Evolutionary conservation across 345 rosid species (phyloP).

Genomic region (Populus alba): DNA sequence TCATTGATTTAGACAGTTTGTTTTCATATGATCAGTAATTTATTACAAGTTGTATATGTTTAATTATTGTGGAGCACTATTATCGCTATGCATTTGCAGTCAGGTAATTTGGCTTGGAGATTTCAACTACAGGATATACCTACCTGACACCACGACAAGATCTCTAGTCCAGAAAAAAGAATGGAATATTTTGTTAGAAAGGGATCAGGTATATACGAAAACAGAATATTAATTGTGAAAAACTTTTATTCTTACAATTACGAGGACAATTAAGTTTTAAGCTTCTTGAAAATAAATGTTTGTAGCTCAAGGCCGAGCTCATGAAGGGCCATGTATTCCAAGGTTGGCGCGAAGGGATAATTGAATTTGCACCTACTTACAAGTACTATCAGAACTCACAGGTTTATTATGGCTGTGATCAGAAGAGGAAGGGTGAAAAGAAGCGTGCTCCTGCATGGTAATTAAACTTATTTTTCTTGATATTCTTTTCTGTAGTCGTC

Average conservation of each 20-base stretch:
- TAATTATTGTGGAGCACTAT: not conserved
- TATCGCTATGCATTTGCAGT: conserved; percentile 33
- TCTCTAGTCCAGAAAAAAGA: conserved; percentile 56
- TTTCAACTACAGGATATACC: conserved; percentile 83
- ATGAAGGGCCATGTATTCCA: conserved; percentile 67
- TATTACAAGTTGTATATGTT: not conserved
- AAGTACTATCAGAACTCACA: conserved; percentile 72
- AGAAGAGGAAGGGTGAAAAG: conserved; percentile 55
- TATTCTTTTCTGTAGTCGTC: not conserved
- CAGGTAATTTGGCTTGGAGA: conserved; percentile 95
- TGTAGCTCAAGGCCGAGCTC: conserved; percentile 72
- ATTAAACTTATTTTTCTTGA: not conserved
- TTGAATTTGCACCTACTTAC: conserved; percentile 87
- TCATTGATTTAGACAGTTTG: not conserved
- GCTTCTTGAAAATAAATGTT: not conserved
- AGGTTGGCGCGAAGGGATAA: conserved; percentile 93
- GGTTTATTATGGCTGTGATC: conserved; percentile 54
- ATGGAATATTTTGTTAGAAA: conserved; percentile 81
- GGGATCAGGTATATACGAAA: conserved; percentile 62
- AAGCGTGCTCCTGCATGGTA: conserved; percentile 94
- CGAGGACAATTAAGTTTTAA: not conserved
- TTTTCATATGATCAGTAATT: not conserved
- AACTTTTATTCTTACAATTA: not conserved
- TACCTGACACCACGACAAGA: conserved; percentile 35
- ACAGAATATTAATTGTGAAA: not conserved